These are phyloP conservation scores for Diaporthe helianthi DNA, from an alignment of 2,329 filamentous ascomycete species.

Conservation along the genomic window DNA sequence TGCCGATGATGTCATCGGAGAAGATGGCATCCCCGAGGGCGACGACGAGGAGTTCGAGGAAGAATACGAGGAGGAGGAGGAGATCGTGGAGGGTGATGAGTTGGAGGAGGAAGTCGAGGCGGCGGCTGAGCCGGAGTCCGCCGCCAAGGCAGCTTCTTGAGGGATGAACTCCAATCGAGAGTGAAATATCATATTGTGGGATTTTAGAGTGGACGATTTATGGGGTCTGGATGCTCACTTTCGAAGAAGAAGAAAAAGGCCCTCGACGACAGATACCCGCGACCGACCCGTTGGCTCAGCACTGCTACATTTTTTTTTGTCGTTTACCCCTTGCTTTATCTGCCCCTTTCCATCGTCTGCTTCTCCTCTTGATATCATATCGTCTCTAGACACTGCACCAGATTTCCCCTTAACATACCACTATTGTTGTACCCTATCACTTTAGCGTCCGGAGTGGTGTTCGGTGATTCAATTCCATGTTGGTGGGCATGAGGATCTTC, in stretches of 20 bases:
- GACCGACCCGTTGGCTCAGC: constrained; percentile 6
- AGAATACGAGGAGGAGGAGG: constrained; percentile 21
- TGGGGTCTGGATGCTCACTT: background rate
- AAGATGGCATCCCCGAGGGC: constrained; percentile 42
- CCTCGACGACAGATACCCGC: constrained; percentile 27
- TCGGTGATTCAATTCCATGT: constrained; percentile 14
- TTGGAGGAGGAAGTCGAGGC: constrained; percentile 13
- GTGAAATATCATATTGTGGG: background rate
- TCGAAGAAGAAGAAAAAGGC: constrained; percentile 2
- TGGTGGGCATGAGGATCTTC: background rate
- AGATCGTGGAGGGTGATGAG: constrained; percentile 15
- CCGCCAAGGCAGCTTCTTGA: constrained; percentile 25
- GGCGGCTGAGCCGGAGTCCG: constrained; percentile 20
- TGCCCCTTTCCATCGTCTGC: background rate
- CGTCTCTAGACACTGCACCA: constrained; percentile 20
- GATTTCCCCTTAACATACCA: constrained; percentile 17
- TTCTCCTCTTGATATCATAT: constrained; percentile 28
- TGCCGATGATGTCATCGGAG: constrained; percentile 50
- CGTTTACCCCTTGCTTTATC: background rate
- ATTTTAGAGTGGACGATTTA: constrained; percentile 16
- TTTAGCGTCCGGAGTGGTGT: constrained; percentile 25
- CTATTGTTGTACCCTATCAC: constrained; percentile 19
- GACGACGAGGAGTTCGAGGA: constrained; percentile 30
- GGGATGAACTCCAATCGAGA: background rate
- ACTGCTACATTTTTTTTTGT: constrained; percentile 1